These are phyloP conservation scores for Sarcodon aspratus DNA, from an alignment of 768 basidiomycete genomes.

Conservation along the genomic window DNA sequence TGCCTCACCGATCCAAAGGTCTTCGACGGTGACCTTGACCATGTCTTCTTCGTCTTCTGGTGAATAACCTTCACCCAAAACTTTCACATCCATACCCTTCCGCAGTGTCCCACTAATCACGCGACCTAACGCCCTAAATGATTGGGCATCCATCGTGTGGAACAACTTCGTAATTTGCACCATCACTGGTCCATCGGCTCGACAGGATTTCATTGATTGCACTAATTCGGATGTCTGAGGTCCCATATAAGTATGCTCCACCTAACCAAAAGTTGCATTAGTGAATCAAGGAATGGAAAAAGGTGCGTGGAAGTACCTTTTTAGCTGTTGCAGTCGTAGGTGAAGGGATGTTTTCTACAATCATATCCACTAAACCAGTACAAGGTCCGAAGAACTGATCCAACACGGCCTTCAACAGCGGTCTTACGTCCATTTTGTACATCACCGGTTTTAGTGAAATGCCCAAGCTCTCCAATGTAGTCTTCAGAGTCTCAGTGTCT, in stretches of 20 bases:
- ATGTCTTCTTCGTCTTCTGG: slow-evolving; percentile 99
- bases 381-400: slow-evolving; percentile 94
- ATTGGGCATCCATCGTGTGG: slow-evolving; percentile 93
- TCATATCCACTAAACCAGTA: slow-evolving; percentile 86
- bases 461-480: slow-evolving; percentile 63
- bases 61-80: slow-evolving; percentile 96
- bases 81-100: slow-evolving; percentile 80
- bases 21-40: slow-evolving; percentile 75
- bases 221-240: slow-evolving; percentile 76
- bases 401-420: slow-evolving; percentile 84
- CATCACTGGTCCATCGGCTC: slow-evolving; percentile 80
- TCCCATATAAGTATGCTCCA: slow-evolving; percentile 81
- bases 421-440: slow-evolving; percentile 98
- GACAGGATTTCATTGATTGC: slow-evolving; percentile 70
- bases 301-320: slow-evolving; percentile 33
- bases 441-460: slow-evolving; percentile 86
- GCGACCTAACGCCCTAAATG: slow-evolving; percentile 93
- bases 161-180: slow-evolving; percentile 92
- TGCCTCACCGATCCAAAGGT: slow-evolving; percentile 85
- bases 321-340: slow-evolving; percentile 43
- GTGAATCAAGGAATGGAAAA: slow-evolving; percentile 1
- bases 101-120: slow-evolving; percentile 85
- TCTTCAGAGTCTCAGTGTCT: slow-evolving; percentile 79
- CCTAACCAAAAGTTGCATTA: slow-evolving; percentile 24
- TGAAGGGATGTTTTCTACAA: slow-evolving; percentile 85